Evolutionary conservation across 495 filamentous ascomycete species (phyloP), one percentile per base, ranked within the genome.

Genomic region (Amphirosellinia nigrospora): DNA sequence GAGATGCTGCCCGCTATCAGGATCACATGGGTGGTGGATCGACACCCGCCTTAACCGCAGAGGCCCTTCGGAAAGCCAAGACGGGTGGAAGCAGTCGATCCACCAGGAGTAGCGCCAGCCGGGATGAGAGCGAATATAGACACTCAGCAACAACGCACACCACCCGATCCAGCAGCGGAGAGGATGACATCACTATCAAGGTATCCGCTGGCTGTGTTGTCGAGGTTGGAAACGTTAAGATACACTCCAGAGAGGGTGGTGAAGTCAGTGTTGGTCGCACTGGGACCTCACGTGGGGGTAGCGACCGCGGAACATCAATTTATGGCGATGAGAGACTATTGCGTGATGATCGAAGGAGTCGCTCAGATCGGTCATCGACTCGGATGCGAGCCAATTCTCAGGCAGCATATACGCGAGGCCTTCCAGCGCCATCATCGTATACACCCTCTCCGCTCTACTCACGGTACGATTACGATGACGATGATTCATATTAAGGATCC

Each of bases 111-210:
- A 86, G 79, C 52, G 82, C 72, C 8, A 87, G 85, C 70, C 84
- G 81, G 66, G 86, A 88, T 72, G 86, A 88, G 70, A 87, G 85
- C 73, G 86, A 88, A 28, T 87, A 84, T 71, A 81, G 80, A 66
- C 83, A 84, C 63, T 87, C 85, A 23, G 83, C 83, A 1, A 86
- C 86, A 10, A 86, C 85, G 10, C 82, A 84, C 30, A 88, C 84
- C n/a, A 88, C 85, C 16, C 77, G 83, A 50, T 78, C 79, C 7
- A 77, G 75, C 46, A 82, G 79, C 23, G 75, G 72, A 56, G 83
- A 85, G 62, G 84, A 88, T 53, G 85, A 86, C 70, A 79, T 86
- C 34, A 88, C 86, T 13, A 86, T 87, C 73, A 83, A 83, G 48
- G 81, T 87, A 46, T 81, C 83, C 41, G 84, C 84, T 4, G 82